phyloP scores from a whole-genome alignment of 2,329 filamentous ascomycete genomes.

The Cladosporium sp. region DNA sequence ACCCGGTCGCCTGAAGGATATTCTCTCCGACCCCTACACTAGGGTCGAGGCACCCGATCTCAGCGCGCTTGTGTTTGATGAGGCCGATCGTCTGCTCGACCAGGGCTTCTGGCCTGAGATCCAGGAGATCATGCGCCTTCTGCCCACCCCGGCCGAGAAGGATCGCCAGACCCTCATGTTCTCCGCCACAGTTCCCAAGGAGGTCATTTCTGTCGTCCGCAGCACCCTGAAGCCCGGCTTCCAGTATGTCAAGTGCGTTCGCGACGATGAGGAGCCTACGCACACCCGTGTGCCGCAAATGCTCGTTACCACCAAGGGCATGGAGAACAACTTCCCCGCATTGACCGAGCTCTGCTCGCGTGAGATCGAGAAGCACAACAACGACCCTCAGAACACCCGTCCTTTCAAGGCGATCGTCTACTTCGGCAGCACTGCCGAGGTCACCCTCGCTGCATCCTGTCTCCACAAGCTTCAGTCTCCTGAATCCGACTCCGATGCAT shows the following conservation, averaged over 20 bases:
- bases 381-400: conserved; percentile 42
- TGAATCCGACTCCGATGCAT: conserved; percentile 25
- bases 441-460: conserved; percentile 62
- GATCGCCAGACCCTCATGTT: conserved; percentile 90
- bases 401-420: conserved; percentile 98
- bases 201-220: conserved; percentile 78
- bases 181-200: conserved; percentile 84
- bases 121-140: conserved; percentile 45
- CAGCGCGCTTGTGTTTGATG: conserved; percentile 62
- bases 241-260: conserved; percentile 87
- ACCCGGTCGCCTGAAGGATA: conserved; percentile 81
- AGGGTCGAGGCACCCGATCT: conserved; percentile 65
- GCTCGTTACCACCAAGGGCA: conserved; percentile 64
- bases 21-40: conserved; percentile 65
- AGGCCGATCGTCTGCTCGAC: conserved; percentile 67
- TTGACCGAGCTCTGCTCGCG: conserved; percentile 73
- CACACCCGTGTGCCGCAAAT: conserved; percentile 83
- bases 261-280: conserved; percentile 76
- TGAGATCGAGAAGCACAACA: conserved; percentile 50
- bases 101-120: conserved; percentile 54
- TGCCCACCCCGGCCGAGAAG: conserved; percentile 64
- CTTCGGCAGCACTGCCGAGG: conserved; percentile 75
- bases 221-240: conserved; percentile 78
- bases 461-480: conserved; percentile 51
- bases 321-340: conserved; percentile 74